Percentiles rank a stretch among this genome's conserved stretches.
These are phyloP conservation scores for Panicum miliaceum DNA, from an alignment of 176 grass and related monocot species.

Conservation along the genomic window DNA sequence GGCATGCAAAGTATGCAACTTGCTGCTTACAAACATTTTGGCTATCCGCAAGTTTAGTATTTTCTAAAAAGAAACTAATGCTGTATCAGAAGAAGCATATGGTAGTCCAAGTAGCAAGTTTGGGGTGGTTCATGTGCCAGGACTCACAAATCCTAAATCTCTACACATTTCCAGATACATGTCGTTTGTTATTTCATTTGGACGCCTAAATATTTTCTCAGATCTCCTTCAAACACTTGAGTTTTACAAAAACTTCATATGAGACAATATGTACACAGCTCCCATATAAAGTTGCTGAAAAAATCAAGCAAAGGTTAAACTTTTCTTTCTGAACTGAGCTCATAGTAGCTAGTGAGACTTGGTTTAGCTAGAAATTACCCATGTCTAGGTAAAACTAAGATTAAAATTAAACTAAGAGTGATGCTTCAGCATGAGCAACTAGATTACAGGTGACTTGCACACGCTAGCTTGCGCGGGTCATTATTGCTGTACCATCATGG, in stretches of 20 bases:
- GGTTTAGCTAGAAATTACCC: neutral
- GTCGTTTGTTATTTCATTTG: neutral
- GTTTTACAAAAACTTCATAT: too few species aligned
- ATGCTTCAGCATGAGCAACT: neutral
- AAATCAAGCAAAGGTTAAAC: neutral
- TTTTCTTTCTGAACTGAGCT: neutral
- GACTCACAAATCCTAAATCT: neutral
- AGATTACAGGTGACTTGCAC: neutral
- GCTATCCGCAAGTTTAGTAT: neutral
- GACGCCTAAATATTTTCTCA: neutral
- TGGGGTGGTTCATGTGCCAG: neutral
- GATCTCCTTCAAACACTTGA: neutral
- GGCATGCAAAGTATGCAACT: constrained; percentile 2
- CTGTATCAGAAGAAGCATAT: neutral
- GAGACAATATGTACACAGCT: too few species aligned
- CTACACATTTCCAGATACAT: neutral
- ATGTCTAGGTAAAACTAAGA: neutral
- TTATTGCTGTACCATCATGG: constrained; percentile 21
- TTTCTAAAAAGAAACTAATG: neutral
- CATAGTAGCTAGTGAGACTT: neutral
- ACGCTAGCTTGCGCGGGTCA: neutral
- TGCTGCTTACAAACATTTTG: too few species aligned
- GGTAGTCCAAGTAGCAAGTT: neutral
- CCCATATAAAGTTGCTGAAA: too few species aligned
- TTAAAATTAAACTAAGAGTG: neutral